These are phyloP conservation scores for Komagataella populi DNA, from an alignment of 805 yeast genomes.

Conservation along the genomic window DNA sequence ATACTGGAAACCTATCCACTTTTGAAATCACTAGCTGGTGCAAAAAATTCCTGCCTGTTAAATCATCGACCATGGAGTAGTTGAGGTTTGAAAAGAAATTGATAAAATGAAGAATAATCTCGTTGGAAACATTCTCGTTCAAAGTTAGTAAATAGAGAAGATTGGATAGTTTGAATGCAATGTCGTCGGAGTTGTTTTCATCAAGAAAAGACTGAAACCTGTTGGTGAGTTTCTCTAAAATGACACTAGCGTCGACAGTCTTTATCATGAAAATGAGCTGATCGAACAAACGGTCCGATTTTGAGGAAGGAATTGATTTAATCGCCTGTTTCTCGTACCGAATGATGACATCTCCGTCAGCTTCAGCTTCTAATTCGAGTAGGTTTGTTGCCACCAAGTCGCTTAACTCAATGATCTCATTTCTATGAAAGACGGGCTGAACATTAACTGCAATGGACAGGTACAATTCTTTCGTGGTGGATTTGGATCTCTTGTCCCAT, in stretches of 20 bases:
- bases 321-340: conserved; percentile 11
- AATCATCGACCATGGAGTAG: conserved; percentile 43
- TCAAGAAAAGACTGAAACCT: conserved; percentile 17
- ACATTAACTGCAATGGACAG: conserved; percentile 87
- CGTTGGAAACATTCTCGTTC: conserved; percentile 51
- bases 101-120: conserved; percentile 20
- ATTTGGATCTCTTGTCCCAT: conserved; percentile 95
- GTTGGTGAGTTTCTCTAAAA: not conserved
- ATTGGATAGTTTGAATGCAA: conserved; percentile 37
- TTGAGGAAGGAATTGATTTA: conserved; percentile 8
- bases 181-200: not conserved
- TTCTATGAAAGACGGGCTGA: conserved; percentile 91
- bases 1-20: conserved; percentile 5
- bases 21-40: conserved; percentile 43
- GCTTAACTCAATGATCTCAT: conserved; percentile 71
- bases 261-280: conserved; percentile 34
- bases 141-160: conserved; percentile 60
- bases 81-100: conserved; percentile 44
- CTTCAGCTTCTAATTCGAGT: conserved; percentile 62
- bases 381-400: conserved; percentile 58
- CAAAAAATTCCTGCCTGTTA: conserved; percentile 57
- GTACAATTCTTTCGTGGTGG: conserved; percentile 87
- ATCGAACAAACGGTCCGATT: conserved; percentile 57
- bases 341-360: conserved; percentile 24
- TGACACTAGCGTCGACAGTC: conserved; percentile 10